phyloP scores from a whole-genome alignment of 2,329 filamentous ascomycete species.

The Pseudogymnoascus sp. region DNA sequence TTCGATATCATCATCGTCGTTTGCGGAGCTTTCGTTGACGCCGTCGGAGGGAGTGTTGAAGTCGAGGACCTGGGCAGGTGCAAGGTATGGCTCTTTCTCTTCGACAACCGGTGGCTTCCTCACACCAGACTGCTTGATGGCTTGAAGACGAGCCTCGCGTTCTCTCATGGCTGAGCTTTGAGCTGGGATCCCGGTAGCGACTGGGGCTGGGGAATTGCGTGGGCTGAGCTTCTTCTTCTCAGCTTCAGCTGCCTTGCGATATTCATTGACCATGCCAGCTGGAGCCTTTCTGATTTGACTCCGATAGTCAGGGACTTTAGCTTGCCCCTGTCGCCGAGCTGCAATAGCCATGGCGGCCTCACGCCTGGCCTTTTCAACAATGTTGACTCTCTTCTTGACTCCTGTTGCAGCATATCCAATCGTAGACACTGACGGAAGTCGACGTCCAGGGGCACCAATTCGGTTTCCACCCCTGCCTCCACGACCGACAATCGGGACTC shows the following conservation, averaged over 20 bases:
- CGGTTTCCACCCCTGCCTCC: conserved; percentile 33
- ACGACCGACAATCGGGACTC: conserved; percentile 23
- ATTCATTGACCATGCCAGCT: conserved; percentile 44
- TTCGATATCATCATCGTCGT: conserved; percentile 19
- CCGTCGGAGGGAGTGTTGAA: background rate
- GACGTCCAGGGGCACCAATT: background rate
- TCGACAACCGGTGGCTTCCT: conserved; percentile 1
- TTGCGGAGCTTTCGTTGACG: conserved; percentile 14
- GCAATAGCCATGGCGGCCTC: conserved; percentile 35
- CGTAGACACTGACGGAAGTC: background rate
- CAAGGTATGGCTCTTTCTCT: conserved; percentile 9
- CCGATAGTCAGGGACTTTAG: background rate
- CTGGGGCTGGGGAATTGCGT: conserved; percentile 20
- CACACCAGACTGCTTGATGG: conserved; percentile 25
- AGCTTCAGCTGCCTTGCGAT: conserved; percentile 36
- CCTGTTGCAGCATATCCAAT: background rate
- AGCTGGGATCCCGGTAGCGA: conserved; percentile 15
- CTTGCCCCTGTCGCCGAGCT: conserved; percentile 14
- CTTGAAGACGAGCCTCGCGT: conserved; percentile 31
- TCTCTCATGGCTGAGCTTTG: conserved; percentile 26
- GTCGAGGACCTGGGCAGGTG: conserved; percentile 21
- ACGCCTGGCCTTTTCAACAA: conserved; percentile 48
- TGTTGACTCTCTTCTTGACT: conserved; percentile 15
- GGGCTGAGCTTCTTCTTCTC: conserved; percentile 28
- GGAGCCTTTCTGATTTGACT: conserved; percentile 42